Conservation (phyloP, 371 early-diverging fungal genomes). For the Saksenaea vasiformis region DNA sequence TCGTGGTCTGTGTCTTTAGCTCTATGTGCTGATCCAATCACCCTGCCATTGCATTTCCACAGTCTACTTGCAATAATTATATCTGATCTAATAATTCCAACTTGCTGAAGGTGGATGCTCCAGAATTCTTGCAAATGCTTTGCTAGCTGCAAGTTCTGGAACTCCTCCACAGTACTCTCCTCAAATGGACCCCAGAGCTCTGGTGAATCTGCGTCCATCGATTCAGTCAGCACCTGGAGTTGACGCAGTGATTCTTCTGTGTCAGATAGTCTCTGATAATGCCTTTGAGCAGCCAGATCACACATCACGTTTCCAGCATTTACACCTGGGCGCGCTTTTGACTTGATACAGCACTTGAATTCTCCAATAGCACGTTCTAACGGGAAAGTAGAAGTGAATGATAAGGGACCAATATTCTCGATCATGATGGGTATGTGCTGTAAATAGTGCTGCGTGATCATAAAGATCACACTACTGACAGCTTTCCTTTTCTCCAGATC, state of each 20-base stretch:
- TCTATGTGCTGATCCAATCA: neutral
- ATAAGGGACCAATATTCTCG: neutral
- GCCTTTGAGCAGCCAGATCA: neutral
- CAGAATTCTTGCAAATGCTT: neutral
- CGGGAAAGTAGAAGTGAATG: neutral
- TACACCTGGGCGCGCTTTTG: neutral
- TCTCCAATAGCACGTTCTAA: conserved; percentile 4
- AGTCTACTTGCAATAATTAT: neutral
- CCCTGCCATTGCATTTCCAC: neutral
- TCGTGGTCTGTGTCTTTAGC: neutral
- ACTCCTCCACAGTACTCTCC: neutral
- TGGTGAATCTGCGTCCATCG: neutral
- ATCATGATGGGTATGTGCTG: conserved; percentile 1
- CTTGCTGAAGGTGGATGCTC: neutral
- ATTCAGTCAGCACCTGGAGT: neutral
- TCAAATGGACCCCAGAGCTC: neutral
- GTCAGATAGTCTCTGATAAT: neutral
- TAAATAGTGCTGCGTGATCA: conserved; percentile 2
- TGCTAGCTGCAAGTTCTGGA: neutral
- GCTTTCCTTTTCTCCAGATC: neutral
- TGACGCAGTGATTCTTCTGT: neutral
- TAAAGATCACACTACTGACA: neutral
- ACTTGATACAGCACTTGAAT: no score
- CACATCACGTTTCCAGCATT: conserved; percentile 4
- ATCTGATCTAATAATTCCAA: neutral